These are phyloP conservation scores for Myriosclerotinia scirpicola DNA, from an alignment of 2,329 filamentous ascomycete genomes.

Conservation along the genomic window DNA sequence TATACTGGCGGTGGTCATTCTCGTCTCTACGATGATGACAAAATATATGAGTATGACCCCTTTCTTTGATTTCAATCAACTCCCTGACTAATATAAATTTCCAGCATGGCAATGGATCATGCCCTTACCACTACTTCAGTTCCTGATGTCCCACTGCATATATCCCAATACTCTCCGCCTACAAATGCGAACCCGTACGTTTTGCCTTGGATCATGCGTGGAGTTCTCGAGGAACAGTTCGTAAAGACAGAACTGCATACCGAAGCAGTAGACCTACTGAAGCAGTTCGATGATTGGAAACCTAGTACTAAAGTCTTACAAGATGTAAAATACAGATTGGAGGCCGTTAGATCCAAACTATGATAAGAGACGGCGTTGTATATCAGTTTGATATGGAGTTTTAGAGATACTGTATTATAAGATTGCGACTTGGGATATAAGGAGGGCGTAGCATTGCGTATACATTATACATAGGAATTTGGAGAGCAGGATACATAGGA, in stretches of 20 bases:
- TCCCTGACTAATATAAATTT: conserved; percentile 23
- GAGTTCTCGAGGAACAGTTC: conserved; percentile 85
- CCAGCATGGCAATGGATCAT: conserved; percentile 67
- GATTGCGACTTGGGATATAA: neutral
- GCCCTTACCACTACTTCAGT: conserved; percentile 68
- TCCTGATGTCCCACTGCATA: conserved; percentile 48
- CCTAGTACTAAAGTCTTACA: conserved; percentile 86
- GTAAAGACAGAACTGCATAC: conserved; percentile 76
- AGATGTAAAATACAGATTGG: conserved; percentile 92
- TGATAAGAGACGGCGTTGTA: conserved; percentile 25
- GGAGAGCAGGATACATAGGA: conserved; percentile 12
- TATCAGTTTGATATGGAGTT: conserved; percentile 4
- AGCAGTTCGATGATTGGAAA: conserved; percentile 91
- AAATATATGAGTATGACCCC: conserved; percentile 69
- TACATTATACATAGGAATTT: conserved; percentile 9
- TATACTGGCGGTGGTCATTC: conserved; percentile 94
- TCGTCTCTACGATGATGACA: conserved; percentile 83
- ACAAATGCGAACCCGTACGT: conserved; percentile 77
- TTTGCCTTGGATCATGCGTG: conserved; percentile 93
- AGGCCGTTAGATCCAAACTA: conserved; percentile 85
- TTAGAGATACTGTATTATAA: conserved; percentile 18
- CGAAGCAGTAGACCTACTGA: conserved; percentile 78
- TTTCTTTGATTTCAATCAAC: conserved; percentile 24
- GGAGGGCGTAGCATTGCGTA: conserved; percentile 12
- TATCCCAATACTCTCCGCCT: conserved; percentile 51